These are phyloP conservation scores for Rhinocladiella similis DNA, from an alignment of 2,329 filamentous ascomycete species.

Conservation along the genomic window DNA sequence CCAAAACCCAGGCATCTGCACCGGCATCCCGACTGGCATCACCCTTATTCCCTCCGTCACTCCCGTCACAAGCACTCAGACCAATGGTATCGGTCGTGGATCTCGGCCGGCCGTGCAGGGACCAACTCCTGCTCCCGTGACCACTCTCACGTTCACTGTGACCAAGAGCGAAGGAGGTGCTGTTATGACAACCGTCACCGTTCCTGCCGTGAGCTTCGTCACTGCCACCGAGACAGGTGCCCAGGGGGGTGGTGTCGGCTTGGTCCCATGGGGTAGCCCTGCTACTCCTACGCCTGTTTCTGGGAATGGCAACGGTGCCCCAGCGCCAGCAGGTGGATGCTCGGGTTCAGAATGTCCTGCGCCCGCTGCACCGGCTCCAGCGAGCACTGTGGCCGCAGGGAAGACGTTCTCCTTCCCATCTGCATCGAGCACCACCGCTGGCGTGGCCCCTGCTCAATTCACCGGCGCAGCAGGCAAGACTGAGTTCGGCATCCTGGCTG, in stretches of 20 bases:
- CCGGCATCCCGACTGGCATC: slow-evolving; percentile 66
- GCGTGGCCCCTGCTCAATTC: slow-evolving; percentile 37
- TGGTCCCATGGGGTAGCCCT: slow-evolving; percentile 19
- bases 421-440: slow-evolving; percentile 3
- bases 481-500: slow-evolving; percentile 27
- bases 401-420: not conserved
- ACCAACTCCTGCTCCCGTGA: slow-evolving; percentile 22
- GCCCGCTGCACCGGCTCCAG: not conserved
- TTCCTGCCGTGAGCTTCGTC: slow-evolving; percentile 46
- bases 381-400: not conserved
- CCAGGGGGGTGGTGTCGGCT: slow-evolving; percentile 17
- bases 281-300: not conserved
- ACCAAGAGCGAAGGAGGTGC: slow-evolving; percentile 32
- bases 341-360: not conserved
- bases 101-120: slow-evolving; percentile 13
- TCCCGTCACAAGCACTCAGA: slow-evolving; percentile 37
- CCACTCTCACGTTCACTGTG: slow-evolving; percentile 44
- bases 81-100: slow-evolving; percentile 26
- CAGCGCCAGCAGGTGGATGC: not conserved
- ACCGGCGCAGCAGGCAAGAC: slow-evolving; percentile 35
- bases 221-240: slow-evolving; percentile 34
- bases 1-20: slow-evolving; percentile 72
- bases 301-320: not conserved
- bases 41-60: slow-evolving; percentile 48
- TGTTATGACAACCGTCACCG: slow-evolving; percentile 40